A percentile compares a stretch with the other conserved stretches of the same genome.
These are phyloP conservation scores for Emericellopsis terricola DNA, from an alignment of 495 filamentous ascomycete species.

Conservation along the genomic window DNA sequence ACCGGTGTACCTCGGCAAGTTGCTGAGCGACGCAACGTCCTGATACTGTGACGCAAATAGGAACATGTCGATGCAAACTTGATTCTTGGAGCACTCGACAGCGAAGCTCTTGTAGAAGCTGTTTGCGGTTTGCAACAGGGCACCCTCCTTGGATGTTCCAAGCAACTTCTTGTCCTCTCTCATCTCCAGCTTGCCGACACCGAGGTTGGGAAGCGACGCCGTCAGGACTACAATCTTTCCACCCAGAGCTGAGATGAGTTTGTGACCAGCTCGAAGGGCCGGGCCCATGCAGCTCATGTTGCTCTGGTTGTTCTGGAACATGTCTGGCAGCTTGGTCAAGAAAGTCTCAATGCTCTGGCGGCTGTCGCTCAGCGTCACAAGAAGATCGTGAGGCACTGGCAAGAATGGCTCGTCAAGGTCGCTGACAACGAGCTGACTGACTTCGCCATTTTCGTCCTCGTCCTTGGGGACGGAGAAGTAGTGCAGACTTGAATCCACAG, in stretches of 20 bases:
- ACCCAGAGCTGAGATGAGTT: slow-evolving; percentile 80
- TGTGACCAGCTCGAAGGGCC: slow-evolving; percentile 81
- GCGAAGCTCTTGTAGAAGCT: slow-evolving; percentile 99
- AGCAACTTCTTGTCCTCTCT: slow-evolving; percentile 93
- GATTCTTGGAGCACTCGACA: slow-evolving; percentile 95
- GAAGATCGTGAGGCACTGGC: slow-evolving; percentile 79
- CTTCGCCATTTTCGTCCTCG: slow-evolving; percentile 60
- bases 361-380: slow-evolving; percentile 80
- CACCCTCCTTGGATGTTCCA: slow-evolving; percentile 80
- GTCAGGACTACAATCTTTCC: slow-evolving; percentile 88
- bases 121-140: slow-evolving; percentile 74
- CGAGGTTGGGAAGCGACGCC: slow-evolving; percentile 78
- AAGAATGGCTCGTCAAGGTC: slow-evolving; percentile 96
- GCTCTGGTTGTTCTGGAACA: slow-evolving; percentile 91
- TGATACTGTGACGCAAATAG: slow-evolving; percentile 94
- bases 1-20: slow-evolving; percentile 87
- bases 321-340: slow-evolving; percentile 76
- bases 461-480: slow-evolving; percentile 92
- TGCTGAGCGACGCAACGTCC: slow-evolving; percentile 89
- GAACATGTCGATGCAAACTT: slow-evolving; percentile 99
- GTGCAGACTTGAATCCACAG: slow-evolving; percentile 85
- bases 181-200: slow-evolving; percentile 79
- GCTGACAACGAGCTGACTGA: slow-evolving; percentile 84
- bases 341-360: slow-evolving; percentile 80
- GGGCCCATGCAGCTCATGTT: slow-evolving; percentile 80